phyloP scores from a whole-genome alignment of 2,329 filamentous ascomycete species.

The Claviceps quebecensis region DNA sequence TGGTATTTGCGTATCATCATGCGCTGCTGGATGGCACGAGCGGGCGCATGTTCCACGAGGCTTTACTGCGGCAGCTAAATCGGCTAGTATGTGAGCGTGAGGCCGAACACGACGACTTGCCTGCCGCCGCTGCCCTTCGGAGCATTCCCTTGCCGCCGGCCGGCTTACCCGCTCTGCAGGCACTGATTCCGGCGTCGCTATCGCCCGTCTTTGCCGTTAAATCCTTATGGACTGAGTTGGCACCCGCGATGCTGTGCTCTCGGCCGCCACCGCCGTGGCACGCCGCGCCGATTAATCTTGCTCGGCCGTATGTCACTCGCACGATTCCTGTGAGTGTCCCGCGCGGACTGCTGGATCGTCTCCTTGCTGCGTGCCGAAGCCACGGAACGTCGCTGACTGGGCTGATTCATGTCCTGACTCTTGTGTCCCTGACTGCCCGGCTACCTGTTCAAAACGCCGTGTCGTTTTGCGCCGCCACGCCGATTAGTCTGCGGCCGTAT shows the following conservation, averaged over 20 bases:
- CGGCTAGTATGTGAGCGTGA: no score
- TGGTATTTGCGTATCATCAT: conserved; percentile 39
- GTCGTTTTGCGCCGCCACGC: conserved; percentile 25
- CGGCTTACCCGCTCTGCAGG: conserved; percentile 24
- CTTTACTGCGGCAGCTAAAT: conserved; percentile 30
- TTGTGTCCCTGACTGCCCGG: conserved; percentile 25
- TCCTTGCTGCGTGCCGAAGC: conserved; percentile 26
- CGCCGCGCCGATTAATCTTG: conserved; percentile 20
- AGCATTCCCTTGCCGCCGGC: neutral
- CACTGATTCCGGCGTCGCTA: conserved; percentile 17
- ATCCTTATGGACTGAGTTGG: conserved; percentile 26
- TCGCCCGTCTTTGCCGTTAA: conserved; percentile 27
- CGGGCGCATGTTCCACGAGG: conserved; percentile 33
- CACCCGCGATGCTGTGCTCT: conserved; percentile 23
- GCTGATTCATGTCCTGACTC: conserved; percentile 31
- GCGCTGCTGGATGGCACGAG: conserved; percentile 37
- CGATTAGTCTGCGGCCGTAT: conserved; percentile 31
- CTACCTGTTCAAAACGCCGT: conserved; percentile 19
- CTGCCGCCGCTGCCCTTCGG: no score
- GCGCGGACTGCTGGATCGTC: conserved; percentile 9
- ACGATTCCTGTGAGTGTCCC: conserved; percentile 24
- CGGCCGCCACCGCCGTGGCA: conserved; percentile 22
- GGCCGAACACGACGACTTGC: no score
- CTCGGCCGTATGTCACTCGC: conserved; percentile 21
- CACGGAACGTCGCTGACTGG: conserved; percentile 33